Conservation (phyloP, 176 grass and related monocot genomes). For the Ampelocalamus luodianensis region DNA sequence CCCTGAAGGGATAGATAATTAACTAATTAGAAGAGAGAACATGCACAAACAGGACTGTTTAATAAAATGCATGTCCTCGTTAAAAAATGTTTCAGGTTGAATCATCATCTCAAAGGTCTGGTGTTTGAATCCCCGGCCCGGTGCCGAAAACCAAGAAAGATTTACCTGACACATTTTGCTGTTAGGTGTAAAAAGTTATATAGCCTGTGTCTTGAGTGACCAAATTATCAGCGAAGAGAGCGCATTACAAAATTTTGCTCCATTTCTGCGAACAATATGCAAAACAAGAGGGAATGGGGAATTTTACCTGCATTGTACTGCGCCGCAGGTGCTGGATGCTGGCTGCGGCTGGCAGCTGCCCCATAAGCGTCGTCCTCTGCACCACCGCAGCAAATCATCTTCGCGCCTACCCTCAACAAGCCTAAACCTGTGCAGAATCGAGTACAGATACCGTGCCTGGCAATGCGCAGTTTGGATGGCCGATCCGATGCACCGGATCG, state of each 20-base stretch:
- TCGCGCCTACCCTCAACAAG: neutral
- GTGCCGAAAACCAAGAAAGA: neutral
- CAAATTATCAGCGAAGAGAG: neutral
- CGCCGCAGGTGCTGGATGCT: constrained; percentile 26
- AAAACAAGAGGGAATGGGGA: neutral
- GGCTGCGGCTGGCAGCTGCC: constrained; percentile 43
- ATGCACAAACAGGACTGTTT: neutral
- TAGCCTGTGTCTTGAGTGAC: too few species aligned
- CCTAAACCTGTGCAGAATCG: neutral
- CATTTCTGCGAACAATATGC: neutral
- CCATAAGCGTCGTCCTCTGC: constrained; percentile 44
- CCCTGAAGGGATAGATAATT: neutral
- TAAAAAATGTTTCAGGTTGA: too few species aligned
- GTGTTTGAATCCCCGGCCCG: neutral
- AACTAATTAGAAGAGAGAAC: neutral
- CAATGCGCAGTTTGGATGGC: neutral
- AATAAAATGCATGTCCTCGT: neutral
- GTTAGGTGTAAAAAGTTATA: neutral
- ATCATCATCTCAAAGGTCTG: neutral
- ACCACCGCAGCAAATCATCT: constrained; percentile 54
- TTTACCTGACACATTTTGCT: neutral
- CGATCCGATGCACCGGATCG: constrained; percentile 26
- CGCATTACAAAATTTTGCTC: neutral
- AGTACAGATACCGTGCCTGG: neutral
- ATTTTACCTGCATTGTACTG: constrained; percentile 50